A percentile compares a stretch with the other conserved stretches of the same genome.
Conservation (phyloP, 345 rosid genomes). For the Syzygium oleosum region DNA sequence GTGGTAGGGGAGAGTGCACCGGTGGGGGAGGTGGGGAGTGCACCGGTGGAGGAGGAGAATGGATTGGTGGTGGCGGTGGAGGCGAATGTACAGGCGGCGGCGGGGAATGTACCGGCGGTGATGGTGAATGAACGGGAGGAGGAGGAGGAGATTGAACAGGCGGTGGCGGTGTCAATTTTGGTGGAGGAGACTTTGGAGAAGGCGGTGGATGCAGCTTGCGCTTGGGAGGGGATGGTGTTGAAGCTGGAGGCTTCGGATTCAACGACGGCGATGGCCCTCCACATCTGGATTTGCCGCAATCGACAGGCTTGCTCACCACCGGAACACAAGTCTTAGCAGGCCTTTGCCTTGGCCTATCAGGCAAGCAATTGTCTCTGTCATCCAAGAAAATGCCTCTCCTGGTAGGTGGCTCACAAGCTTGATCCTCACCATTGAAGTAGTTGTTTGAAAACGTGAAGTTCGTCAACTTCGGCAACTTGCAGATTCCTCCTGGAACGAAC, state of each 20-base stretch:
- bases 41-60: slow-evolving; percentile 1
- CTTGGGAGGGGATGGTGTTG: background rate
- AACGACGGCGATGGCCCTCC: background rate
- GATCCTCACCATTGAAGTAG: slow-evolving; percentile 45
- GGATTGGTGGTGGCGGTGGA: slow-evolving; percentile 1
- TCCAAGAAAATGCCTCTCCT: slow-evolving; percentile 27
- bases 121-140: background rate
- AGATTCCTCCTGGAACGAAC: slow-evolving; percentile 27
- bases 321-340: slow-evolving; percentile 21
- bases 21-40: slow-evolving; percentile 6
- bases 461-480: slow-evolving; percentile 32
- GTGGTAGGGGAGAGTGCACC: background rate
- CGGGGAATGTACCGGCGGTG: background rate
- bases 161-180: slow-evolving; percentile 1
- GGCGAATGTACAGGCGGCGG: background rate
- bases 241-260: background rate
- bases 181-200: slow-evolving; percentile 1
- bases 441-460: slow-evolving; percentile 42
- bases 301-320: slow-evolving; percentile 40
- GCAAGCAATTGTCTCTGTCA: slow-evolving; percentile 37
- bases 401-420: slow-evolving; percentile 22
- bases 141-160: background rate
- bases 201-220: background rate
- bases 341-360: slow-evolving; percentile 39
- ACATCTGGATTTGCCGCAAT: slow-evolving; percentile 51